These are phyloP conservation scores for Bretschneidera sinensis DNA, from an alignment of 345 rosid species.

Conservation along the genomic window DNA sequence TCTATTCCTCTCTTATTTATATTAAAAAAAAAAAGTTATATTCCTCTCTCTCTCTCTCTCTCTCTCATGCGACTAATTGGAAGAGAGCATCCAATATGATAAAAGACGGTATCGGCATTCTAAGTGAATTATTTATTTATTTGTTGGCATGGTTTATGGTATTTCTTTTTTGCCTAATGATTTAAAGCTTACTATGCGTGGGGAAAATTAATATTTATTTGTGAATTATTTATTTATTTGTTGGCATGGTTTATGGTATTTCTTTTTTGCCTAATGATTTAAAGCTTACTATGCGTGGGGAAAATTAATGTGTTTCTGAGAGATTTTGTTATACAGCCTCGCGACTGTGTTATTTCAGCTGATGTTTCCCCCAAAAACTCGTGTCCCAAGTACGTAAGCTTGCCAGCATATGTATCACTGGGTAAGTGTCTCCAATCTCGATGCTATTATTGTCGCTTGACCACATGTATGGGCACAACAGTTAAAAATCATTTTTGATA, in stretches of 20 bases:
- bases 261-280: no score
- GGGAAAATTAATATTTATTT: slow-evolving; percentile 1
- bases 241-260: no score
- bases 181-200: slow-evolving; percentile 1
- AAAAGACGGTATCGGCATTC: no score
- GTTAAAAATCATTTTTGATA: no score
- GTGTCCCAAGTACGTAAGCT: slow-evolving; percentile 77
- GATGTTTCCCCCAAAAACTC: slow-evolving; percentile 37
- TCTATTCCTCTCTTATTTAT: no score
- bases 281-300: slow-evolving; percentile 1
- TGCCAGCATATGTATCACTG: slow-evolving; percentile 51
- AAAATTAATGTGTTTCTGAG: slow-evolving; percentile 21
- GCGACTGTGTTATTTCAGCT: slow-evolving; percentile 50
- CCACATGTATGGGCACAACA: background rate
- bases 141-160: no score
- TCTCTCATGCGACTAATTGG: no score
- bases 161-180: no score
- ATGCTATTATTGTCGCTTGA: background rate
- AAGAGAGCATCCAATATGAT: no score
- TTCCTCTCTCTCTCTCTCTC: no score
- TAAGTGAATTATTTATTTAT: no score
- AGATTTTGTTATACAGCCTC: slow-evolving; percentile 44
- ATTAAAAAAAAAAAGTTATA: no score
- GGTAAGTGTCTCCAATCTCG: slow-evolving; percentile 39
- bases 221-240: slow-evolving; percentile 1